phyloP scores from a whole-genome alignment of 2,329 filamentous ascomycete genomes.

The Epichloe festucae region DNA sequence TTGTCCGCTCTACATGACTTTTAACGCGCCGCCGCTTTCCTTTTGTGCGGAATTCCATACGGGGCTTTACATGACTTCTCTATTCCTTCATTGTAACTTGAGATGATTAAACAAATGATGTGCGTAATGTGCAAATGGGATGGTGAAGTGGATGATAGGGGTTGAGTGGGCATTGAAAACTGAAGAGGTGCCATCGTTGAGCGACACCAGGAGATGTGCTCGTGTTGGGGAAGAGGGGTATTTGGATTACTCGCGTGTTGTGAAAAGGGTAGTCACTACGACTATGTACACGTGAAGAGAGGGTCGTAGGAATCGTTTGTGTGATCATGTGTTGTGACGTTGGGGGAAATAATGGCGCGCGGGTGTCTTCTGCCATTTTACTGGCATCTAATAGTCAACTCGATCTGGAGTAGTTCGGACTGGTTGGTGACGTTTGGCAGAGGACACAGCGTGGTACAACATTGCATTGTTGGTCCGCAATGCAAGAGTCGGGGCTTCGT shows the following conservation, averaged over 20 bases:
- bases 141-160: slow-evolving; percentile 2
- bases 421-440: neutral
- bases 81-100: slow-evolving; percentile 24
- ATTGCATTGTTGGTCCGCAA: slow-evolving; percentile 2
- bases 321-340: slow-evolving; percentile 15
- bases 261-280: slow-evolving; percentile 9
- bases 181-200: neutral
- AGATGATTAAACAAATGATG: slow-evolving; percentile 14
- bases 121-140: slow-evolving; percentile 4
- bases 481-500: neutral
- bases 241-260: slow-evolving; percentile 26
- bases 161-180: neutral
- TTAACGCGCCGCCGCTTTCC: slow-evolving; percentile 21
- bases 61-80: slow-evolving; percentile 29
- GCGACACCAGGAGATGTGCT: neutral
- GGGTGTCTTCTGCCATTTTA: neutral
- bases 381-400: slow-evolving; percentile 1
- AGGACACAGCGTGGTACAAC: neutral
- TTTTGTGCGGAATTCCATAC: slow-evolving; percentile 12
- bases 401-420: neutral
- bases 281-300: slow-evolving; percentile 27
- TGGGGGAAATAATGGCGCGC: slow-evolving; percentile 5
- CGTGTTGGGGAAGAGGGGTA: slow-evolving; percentile 16
- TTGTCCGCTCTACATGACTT: slow-evolving; percentile 30
- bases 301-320: slow-evolving; percentile 23